phyloP scores from a whole-genome alignment of 805 yeast genomes.

The Wickerhamomyces xylosicus region DNA sequence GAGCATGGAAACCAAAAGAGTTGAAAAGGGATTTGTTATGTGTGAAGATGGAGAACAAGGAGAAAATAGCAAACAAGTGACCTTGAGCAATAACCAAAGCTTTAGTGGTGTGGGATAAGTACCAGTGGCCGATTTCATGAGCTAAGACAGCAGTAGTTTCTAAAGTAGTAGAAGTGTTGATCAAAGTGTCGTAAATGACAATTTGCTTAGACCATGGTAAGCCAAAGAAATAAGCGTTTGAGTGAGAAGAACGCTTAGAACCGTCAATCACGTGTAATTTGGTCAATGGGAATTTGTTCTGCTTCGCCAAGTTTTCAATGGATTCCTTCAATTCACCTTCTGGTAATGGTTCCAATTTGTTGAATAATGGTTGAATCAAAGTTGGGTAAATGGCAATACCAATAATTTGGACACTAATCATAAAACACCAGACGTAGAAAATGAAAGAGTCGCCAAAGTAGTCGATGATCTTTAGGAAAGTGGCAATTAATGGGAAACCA shows the following conservation, averaged over 20 bases:
- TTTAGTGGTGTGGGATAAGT: slow-evolving; percentile 75
- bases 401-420: slow-evolving; percentile 61
- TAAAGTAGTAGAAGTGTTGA: slow-evolving; percentile 61
- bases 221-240: slow-evolving; percentile 94
- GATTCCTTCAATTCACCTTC: slow-evolving; percentile 80
- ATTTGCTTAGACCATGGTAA: slow-evolving; percentile 96
- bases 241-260: slow-evolving; percentile 92
- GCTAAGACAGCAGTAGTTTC: slow-evolving; percentile 93
- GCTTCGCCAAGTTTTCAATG: slow-evolving; percentile 69
- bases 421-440: slow-evolving; percentile 65
- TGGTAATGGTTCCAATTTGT: slow-evolving; percentile 81
- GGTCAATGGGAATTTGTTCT: slow-evolving; percentile 76
- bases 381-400: slow-evolving; percentile 73
- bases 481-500: slow-evolving; percentile 66
- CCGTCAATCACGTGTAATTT: slow-evolving; percentile 89
- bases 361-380: slow-evolving; percentile 85
- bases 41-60: slow-evolving; percentile 70
- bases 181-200: slow-evolving; percentile 86
- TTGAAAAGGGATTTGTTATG: slow-evolving; percentile 68
- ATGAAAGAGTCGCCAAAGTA: slow-evolving; percentile 74
- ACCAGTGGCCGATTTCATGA: slow-evolving; percentile 99
- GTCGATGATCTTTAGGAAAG: slow-evolving; percentile 71
- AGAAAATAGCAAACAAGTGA: slow-evolving; percentile 55
- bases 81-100: slow-evolving; percentile 56
- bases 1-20: slow-evolving; percentile 62